Base-by-base conservation (phyloP, 179 eudicot genomes). In the Camellia oleifera region DNA sequence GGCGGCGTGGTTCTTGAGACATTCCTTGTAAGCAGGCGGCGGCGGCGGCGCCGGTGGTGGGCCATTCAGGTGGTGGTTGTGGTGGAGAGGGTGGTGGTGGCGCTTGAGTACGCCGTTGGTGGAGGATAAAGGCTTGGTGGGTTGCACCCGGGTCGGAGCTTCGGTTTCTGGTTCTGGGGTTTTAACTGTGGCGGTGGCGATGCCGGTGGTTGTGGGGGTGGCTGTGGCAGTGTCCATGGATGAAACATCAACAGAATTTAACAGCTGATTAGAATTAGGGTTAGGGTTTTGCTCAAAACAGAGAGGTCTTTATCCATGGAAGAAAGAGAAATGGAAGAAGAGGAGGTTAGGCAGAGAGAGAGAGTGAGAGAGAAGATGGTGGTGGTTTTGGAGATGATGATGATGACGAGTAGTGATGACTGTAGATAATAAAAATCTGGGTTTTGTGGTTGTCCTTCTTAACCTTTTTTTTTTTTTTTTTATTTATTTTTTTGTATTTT, bases 1-100 rank as follows among this genome's bases (percentile, higher is more conserved):
- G 70, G 89, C 91, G 0, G 91, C 91, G 65, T 86, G 89, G 89
- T 88, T 88, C 79, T 77, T 86, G 45, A 84, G 77, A 72, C 91
- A 88, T 72, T 88, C 89, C 44, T 75, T 86, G 77, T 88, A 84
- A 4, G 73, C 50, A 48, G 15, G 81, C 66, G 82, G 73, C 11
- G 26, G 26, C 1, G 32, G 32, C 32, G 32, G 32, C 1, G 32
- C 1, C 0, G 32, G 32, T 0, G 32, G 32, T 26, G 74, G 53
- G 76, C 85, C 84, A 71, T 75, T 82, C 2, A 84, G 78, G n/a
- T 20, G 69, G 57, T 64, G 69, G 32, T 26, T 26, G 32, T 26
- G 32, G 32, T 26, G 32, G 84, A 84, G 78, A 74, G 82, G 63
- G 85, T 26, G 32, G 32, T 52, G 54, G 89, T 75, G 90, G 9